phyloP scores from a whole-genome alignment of 768 basidiomycete species.

The Tulasnella sp. region DNA sequence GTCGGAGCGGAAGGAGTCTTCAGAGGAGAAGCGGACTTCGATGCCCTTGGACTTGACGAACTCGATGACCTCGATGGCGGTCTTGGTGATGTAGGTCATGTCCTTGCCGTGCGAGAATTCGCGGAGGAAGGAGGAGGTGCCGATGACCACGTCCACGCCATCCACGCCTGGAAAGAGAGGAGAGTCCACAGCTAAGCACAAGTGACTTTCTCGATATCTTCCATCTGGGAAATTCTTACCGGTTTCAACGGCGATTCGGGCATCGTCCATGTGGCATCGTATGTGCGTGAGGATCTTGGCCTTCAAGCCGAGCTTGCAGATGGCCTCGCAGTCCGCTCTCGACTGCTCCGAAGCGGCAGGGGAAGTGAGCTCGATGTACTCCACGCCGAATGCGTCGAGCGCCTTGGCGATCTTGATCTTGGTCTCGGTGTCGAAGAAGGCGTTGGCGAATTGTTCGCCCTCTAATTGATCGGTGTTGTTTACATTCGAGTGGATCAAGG shows the following conservation, averaged over 20 bases:
- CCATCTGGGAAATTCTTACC: no score
- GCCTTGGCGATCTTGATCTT: slow-evolving; percentile 99
- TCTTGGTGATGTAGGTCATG: slow-evolving; percentile 99
- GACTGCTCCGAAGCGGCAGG: slow-evolving; percentile 97
- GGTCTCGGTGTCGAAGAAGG: slow-evolving; percentile 98
- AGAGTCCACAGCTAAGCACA: not conserved
- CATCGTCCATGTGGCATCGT: slow-evolving; percentile 99
- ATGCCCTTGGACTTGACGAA: slow-evolving; percentile 99
- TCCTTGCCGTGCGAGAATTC: slow-evolving; percentile 99
- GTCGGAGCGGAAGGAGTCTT: slow-evolving; percentile 99
- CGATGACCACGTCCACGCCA: slow-evolving; percentile 98
- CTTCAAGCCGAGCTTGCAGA: slow-evolving; percentile 97
- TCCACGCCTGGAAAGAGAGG: slow-evolving; percentile 59
- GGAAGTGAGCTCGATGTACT: slow-evolving; percentile 98
- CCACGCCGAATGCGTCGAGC: slow-evolving; percentile 96
- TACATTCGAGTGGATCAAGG: not conserved
- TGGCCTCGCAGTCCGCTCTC: slow-evolving; percentile 85
- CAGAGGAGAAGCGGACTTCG: slow-evolving; percentile 98
- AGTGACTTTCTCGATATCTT: not conserved
- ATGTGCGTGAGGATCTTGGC: slow-evolving; percentile 98
- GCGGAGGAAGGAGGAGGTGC: slow-evolving; percentile 96
- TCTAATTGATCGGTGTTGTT: slow-evolving; percentile 38
- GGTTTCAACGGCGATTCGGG: slow-evolving; percentile 94
- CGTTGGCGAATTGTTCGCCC: slow-evolving; percentile 99
- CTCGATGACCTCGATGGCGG: slow-evolving; percentile 96